These are phyloP conservation scores for Laetiporus sulphureus DNA, from an alignment of 1,284 basidiomycete genomes.

Conservation along the genomic window DNA sequence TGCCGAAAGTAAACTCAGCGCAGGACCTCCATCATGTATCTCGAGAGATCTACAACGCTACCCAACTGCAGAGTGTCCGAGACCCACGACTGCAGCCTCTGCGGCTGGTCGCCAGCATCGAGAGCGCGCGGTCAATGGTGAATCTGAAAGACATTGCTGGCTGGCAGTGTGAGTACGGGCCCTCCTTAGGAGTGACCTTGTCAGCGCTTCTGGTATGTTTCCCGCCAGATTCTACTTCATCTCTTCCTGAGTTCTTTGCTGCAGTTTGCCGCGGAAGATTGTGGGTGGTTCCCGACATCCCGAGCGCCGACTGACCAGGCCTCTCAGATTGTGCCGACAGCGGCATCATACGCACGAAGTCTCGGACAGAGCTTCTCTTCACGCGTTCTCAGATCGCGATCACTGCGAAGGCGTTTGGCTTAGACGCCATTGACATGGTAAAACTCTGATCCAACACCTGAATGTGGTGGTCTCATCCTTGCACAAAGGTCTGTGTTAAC, in stretches of 20 bases:
- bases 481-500: constrained; percentile 77
- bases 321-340: constrained; percentile 80
- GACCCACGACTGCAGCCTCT: constrained; percentile 31
- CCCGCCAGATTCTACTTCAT: no score
- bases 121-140: constrained; percentile 65
- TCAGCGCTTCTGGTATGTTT: constrained; percentile 48
- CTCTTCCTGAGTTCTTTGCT: neutral
- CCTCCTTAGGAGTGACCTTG: constrained; percentile 40
- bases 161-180: constrained; percentile 47
- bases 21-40: constrained; percentile 63
- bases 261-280: constrained; percentile 89
- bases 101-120: constrained; percentile 70
- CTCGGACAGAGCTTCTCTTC: constrained; percentile 74
- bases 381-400: constrained; percentile 84
- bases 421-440: constrained; percentile 89
- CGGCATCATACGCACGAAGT: constrained; percentile 72
- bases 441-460: neutral
- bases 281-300: constrained; percentile 46
- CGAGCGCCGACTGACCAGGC: neutral
- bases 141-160: constrained; percentile 55
- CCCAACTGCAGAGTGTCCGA: constrained; percentile 15
- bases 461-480: neutral
- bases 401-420: constrained; percentile 77
- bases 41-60: constrained; percentile 30
- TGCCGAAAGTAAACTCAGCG: constrained; percentile 75